Conservation (phyloP, 2,329 filamentous ascomycete genomes). For the Saccharata proteae region DNA sequence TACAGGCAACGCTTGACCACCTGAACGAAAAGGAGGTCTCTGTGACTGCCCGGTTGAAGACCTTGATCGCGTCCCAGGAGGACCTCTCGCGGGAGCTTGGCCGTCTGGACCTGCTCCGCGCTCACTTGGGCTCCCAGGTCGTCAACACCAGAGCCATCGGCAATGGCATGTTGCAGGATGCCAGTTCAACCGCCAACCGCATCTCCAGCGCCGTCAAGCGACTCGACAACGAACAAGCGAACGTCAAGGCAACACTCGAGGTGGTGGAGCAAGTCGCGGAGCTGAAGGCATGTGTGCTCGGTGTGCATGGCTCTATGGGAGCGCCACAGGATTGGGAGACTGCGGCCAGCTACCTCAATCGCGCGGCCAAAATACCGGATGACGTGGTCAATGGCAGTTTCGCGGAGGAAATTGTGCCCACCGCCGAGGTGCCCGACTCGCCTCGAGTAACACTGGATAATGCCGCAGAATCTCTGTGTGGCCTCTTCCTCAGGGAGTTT, state of each 20-base stretch:
- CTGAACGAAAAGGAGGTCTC: conserved; percentile 65
- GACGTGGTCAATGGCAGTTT: conserved; percentile 75
- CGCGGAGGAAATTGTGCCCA: conserved; percentile 85
- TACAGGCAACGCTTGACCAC: conserved; percentile 62
- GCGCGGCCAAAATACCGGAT: conserved; percentile 69
- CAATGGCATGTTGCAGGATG: conserved; percentile 80
- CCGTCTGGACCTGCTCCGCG: conserved; percentile 78
- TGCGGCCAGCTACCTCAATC: conserved; percentile 76
- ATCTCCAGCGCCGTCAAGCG: conserved; percentile 78
- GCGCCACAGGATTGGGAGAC: conserved; percentile 98
- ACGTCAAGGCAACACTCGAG: conserved; percentile 78
- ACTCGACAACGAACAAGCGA: conserved; percentile 80
- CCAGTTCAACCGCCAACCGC: conserved; percentile 71
- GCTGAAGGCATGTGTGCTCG: conserved; percentile 90
- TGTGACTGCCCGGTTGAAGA: conserved; percentile 63
- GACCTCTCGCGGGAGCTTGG: conserved; percentile 78
- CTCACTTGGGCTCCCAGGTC: conserved; percentile 75
- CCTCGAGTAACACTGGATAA: conserved; percentile 77
- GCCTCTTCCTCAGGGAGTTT: conserved; percentile 85
- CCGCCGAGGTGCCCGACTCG: conserved; percentile 85
- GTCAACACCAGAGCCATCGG: conserved; percentile 72
- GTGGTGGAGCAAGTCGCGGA: conserved; percentile 95
- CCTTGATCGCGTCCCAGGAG: conserved; percentile 68
- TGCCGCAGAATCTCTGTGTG: conserved; percentile 80
- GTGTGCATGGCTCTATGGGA: conserved; percentile 91